Conservation (phyloP, 495 filamentous ascomycete genomes). For the Penicillium bialowiezense region DNA sequence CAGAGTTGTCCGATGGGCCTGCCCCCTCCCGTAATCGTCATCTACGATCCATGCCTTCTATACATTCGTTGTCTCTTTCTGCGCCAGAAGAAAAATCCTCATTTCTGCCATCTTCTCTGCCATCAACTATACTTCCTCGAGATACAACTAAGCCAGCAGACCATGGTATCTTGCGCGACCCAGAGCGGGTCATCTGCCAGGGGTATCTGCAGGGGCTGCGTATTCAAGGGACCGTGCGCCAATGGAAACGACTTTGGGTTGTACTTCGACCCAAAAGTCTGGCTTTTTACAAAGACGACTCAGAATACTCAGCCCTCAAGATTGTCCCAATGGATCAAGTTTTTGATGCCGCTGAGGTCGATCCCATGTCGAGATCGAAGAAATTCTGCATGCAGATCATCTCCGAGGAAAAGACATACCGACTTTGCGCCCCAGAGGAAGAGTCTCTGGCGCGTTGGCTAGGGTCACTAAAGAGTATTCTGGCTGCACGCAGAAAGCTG, state of each 20-base stretch:
- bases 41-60: slow-evolving; percentile 33
- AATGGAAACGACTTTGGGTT: slow-evolving; percentile 94
- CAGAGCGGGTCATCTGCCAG: slow-evolving; percentile 82
- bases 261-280: slow-evolving; percentile 86
- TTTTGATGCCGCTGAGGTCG: slow-evolving; percentile 89
- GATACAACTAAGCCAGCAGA: slow-evolving; percentile 58
- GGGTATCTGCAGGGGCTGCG: slow-evolving; percentile 85
- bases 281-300: slow-evolving; percentile 89
- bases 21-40: slow-evolving; percentile 22
- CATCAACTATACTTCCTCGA: slow-evolving; percentile 26
- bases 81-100: slow-evolving; percentile 27
- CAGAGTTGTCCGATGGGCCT: slow-evolving; percentile 79
- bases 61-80: slow-evolving; percentile 30
- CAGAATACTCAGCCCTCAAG: slow-evolving; percentile 84
- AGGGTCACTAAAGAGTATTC: slow-evolving; percentile 84
- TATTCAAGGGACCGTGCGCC: slow-evolving; percentile 79
- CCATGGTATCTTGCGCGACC: slow-evolving; percentile 55
- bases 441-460: slow-evolving; percentile 80
- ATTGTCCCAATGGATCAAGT: slow-evolving; percentile 77
- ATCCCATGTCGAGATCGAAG: slow-evolving; percentile 82
- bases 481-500: slow-evolving; percentile 58
- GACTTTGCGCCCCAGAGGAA: slow-evolving; percentile 80
- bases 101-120: slow-evolving; percentile 4
- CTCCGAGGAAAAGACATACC: slow-evolving; percentile 87
- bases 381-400: slow-evolving; percentile 88